phyloP scores from a whole-genome alignment of 768 basidiomycete species.

The Lyophyllum atratum region DNA sequence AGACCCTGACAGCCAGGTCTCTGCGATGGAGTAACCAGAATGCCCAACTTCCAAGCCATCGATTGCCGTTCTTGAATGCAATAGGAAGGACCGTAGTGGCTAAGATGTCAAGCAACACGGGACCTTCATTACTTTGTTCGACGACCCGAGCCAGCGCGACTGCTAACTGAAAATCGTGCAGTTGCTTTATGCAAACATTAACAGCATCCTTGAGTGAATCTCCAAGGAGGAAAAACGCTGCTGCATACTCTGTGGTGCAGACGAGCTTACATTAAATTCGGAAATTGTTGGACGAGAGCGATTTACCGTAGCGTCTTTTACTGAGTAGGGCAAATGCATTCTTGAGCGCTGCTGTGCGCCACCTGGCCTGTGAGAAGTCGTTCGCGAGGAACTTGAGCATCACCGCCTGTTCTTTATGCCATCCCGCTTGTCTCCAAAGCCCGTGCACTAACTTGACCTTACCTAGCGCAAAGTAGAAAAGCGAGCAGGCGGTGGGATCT shows the following conservation, averaged over 20 bases:
- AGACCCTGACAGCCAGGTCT: conserved; percentile 87
- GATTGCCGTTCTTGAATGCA: conserved; percentile 85
- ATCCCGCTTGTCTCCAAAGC: conserved; percentile 92
- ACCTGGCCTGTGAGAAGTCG: conserved; percentile 80
- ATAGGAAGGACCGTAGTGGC: conserved; percentile 76
- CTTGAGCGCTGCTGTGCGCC: conserved; percentile 93
- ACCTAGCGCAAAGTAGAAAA: conserved; percentile 94
- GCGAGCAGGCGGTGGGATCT: conserved; percentile 86
- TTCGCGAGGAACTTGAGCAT: conserved; percentile 95
- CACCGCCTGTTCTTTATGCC: conserved; percentile 85
- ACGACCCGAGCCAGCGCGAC: conserved; percentile 82
- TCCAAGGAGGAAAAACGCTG: conserved; percentile 95
- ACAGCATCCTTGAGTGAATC: conserved; percentile 89
- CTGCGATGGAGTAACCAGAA: conserved; percentile 91
- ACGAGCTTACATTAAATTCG: not conserved
- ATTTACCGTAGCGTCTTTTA: conserved; percentile 89
- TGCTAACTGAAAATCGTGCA: conserved; percentile 90
- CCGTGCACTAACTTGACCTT: conserved; percentile 92
- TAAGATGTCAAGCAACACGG: conserved; percentile 70
- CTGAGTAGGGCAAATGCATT: conserved; percentile 92
- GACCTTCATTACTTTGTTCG: conserved; percentile 83
- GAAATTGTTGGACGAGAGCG: not conserved
- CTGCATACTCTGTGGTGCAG: conserved; percentile 85
- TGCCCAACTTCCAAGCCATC: conserved; percentile 95
- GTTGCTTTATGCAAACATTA: conserved; percentile 83